A percentile compares a stretch with the other conserved stretches of the same genome.
Evolutionary conservation across 2,329 filamentous ascomycete species (phyloP).

Genomic region (Nemania sp.): DNA sequence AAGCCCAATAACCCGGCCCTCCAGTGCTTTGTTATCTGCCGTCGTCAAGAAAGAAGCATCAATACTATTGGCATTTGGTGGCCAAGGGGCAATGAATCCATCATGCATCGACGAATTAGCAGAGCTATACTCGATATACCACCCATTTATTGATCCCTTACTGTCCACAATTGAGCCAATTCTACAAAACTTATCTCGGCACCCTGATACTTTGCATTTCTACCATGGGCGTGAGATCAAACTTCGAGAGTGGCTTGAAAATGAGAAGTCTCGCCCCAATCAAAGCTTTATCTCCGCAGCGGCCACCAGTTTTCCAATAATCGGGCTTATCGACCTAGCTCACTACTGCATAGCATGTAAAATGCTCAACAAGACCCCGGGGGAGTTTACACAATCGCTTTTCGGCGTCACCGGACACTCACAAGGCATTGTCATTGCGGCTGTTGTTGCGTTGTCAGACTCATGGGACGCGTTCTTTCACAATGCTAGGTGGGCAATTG

Average conservation of each 20-base stretch:
- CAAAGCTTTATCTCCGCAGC: constrained; percentile 15
- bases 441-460: constrained; percentile 84
- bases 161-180: constrained; percentile 1
- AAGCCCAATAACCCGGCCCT: not conserved
- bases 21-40: constrained; percentile 7
- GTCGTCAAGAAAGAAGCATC: constrained; percentile 1
- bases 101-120: constrained; percentile 22
- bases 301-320: constrained; percentile 22
- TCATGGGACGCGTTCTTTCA: constrained; percentile 92
- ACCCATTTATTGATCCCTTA: constrained; percentile 14
- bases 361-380: constrained; percentile 20
- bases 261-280: constrained; percentile 18
- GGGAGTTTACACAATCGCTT: constrained; percentile 14
- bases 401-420: constrained; percentile 89
- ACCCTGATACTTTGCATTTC: constrained; percentile 17
- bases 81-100: constrained; percentile 17
- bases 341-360: constrained; percentile 23
- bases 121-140: constrained; percentile 22
- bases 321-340: constrained; percentile 14
- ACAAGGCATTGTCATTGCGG: constrained; percentile 91
- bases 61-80: constrained; percentile 20
- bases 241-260: constrained; percentile 2
- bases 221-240: constrained; percentile 21
- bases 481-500: constrained; percentile 77
- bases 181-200: constrained; percentile 5